These are phyloP conservation scores for Polymyxa betae DNA, from an alignment of 208 protist species.

Conservation along the genomic window DNA sequence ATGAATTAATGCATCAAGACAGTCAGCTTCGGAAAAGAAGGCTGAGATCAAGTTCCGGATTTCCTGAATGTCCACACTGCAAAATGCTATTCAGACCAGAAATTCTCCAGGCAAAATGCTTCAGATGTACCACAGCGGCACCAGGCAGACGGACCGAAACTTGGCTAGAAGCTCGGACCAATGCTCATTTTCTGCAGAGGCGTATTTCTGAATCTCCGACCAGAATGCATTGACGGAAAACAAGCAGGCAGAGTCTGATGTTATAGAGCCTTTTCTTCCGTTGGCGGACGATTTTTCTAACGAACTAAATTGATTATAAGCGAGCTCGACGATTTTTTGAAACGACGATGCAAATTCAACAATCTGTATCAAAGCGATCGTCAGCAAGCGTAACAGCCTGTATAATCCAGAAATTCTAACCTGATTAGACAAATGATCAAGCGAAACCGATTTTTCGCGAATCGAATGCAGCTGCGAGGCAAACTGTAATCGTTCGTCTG, in stretches of 20 bases:
- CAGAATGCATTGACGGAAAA: background rate
- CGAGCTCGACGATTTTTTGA: background rate
- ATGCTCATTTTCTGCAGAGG: background rate
- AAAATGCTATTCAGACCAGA: background rate
- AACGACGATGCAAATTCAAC: background rate
- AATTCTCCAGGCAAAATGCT: background rate
- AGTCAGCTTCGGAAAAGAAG: background rate
- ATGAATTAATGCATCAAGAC: background rate
- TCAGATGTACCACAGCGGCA: background rate
- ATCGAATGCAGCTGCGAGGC: background rate
- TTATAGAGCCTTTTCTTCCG: background rate
- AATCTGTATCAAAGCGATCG: background rate
- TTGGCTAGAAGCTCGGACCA: background rate
- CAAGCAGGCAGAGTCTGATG: background rate
- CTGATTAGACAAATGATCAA: background rate
- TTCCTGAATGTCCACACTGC: background rate
- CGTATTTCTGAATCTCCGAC: background rate
- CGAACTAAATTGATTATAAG: background rate
- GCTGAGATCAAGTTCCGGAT: background rate
- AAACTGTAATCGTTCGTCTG: background rate
- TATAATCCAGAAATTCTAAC: background rate
- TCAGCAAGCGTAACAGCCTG: background rate
- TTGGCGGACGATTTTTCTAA: background rate
- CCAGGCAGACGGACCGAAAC: background rate
- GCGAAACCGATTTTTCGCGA: background rate